Percentiles rank a stretch among this genome's conserved stretches.
These are phyloP conservation scores for Diversispora epigaea DNA, from an alignment of 192 early-diverging fungal genomes.

Conservation along the genomic window DNA sequence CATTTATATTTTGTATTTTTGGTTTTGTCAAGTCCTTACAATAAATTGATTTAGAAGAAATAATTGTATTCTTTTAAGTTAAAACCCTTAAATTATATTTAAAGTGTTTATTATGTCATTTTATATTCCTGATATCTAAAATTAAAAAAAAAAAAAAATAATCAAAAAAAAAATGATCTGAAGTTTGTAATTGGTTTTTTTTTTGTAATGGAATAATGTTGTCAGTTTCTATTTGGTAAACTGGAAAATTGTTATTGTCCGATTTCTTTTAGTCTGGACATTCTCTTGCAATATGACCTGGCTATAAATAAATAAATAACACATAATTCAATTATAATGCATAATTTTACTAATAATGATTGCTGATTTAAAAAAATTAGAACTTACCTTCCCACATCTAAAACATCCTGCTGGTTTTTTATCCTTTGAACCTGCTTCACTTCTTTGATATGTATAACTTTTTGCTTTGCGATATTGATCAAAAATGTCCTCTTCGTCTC, in stretches of 20 bases:
- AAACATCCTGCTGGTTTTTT: slow-evolving; percentile 31
- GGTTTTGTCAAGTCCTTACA: too few species aligned
- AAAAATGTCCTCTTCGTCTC: slow-evolving; percentile 28
- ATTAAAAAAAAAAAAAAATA: too few species aligned
- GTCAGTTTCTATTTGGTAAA: too few species aligned
- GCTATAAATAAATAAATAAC: neutral
- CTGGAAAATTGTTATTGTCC: neutral
- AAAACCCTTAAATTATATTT: too few species aligned
- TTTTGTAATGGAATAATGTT: too few species aligned
- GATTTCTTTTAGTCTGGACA: slow-evolving; percentile 13
- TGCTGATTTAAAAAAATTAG: neutral
- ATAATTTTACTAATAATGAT: neutral
- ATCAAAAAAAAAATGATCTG: too few species aligned
- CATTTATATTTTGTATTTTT: too few species aligned
- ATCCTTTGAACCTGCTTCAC: slow-evolving; percentile 23
- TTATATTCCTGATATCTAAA: too few species aligned
- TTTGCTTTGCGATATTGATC: slow-evolving; percentile 34
- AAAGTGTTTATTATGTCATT: too few species aligned
- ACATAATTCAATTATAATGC: neutral
- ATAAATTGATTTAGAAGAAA: too few species aligned
- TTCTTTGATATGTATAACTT: slow-evolving; percentile 34
- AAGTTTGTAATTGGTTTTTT: too few species aligned
- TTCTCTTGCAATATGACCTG: slow-evolving; percentile 17
- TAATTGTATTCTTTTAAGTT: too few species aligned
- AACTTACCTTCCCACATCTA: slow-evolving; percentile 30